Evolutionary conservation across 2,329 filamentous ascomycete species (phyloP).

Genomic region (Talaromyces verruculosus): DNA sequence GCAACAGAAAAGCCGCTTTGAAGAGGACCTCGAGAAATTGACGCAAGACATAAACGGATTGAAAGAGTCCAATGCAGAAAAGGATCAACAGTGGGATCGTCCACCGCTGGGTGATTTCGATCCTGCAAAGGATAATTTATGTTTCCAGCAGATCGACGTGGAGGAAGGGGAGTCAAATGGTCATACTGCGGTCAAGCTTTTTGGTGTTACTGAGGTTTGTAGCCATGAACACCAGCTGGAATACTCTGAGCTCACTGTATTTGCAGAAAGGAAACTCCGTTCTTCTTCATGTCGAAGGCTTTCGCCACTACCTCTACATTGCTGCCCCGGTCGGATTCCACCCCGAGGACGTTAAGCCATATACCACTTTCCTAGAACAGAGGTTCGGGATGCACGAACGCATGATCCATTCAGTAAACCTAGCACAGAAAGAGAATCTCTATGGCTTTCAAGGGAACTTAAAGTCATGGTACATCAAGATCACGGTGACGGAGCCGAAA

Average conservation of each 20-base stretch:
- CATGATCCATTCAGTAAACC: conserved; percentile 74
- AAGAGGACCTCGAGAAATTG: conserved; percentile 90
- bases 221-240: background rate
- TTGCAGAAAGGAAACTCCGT: conserved; percentile 77
- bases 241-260: background rate
- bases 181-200: conserved; percentile 79
- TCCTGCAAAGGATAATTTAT: conserved; percentile 66
- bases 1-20: conserved; percentile 86
- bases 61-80: conserved; percentile 85
- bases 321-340: conserved; percentile 81
- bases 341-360: conserved; percentile 72
- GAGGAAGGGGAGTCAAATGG: conserved; percentile 86
- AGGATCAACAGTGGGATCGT: conserved; percentile 86
- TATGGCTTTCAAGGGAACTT: conserved; percentile 93
- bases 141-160: conserved; percentile 92
- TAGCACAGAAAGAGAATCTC: conserved; percentile 85
- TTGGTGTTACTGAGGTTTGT: conserved; percentile 79
- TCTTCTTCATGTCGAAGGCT: conserved; percentile 90
- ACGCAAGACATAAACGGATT: conserved; percentile 86
- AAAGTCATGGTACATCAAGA: conserved; percentile 87
- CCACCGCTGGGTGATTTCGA: conserved; percentile 63
- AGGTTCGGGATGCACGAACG: conserved; percentile 72
- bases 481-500: conserved; percentile 88
- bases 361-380: conserved; percentile 76
- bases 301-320: conserved; percentile 94